These are phyloP conservation scores for Hypoxylon fragiforme DNA, from an alignment of 495 filamentous ascomycete species.

Conservation along the genomic window DNA sequence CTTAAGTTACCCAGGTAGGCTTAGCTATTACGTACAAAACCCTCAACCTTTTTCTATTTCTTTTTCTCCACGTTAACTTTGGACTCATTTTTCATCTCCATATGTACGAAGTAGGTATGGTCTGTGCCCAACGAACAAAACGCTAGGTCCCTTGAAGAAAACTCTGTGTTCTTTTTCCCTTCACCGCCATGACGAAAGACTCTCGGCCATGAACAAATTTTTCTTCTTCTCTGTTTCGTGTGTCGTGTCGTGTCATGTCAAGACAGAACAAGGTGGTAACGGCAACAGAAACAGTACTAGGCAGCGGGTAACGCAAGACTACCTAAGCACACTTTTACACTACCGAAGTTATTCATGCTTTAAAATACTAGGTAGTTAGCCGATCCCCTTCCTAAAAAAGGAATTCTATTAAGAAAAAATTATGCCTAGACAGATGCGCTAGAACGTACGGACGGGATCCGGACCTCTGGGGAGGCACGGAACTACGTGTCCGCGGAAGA, in stretches of 20 bases:
- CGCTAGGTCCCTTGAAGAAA: neutral
- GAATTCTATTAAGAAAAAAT: too few species aligned
- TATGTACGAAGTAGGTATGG: too few species aligned
- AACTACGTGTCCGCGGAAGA: neutral
- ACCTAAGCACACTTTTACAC: neutral
- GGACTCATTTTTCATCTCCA: neutral
- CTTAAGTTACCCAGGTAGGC: too few species aligned
- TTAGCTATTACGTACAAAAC: slow-evolving; percentile 19
- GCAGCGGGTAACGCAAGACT: slow-evolving; percentile 9
- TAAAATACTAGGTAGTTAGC: too few species aligned
- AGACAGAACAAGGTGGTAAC: too few species aligned
- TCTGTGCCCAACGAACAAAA: neutral
- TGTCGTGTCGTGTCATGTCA: too few species aligned
- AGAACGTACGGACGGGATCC: too few species aligned
- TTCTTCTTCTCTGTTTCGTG: too few species aligned
- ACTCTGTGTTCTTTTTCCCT: neutral
- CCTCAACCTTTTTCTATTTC: neutral
- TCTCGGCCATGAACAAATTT: too few species aligned
- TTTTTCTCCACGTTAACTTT: neutral
- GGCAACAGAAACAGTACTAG: too few species aligned
- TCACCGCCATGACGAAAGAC: slow-evolving; percentile 6
- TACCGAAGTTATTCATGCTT: too few species aligned
- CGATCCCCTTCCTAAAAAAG: neutral
- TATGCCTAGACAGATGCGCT: too few species aligned
- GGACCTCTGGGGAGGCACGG: neutral